Percentiles rank a stretch among this genome's conserved stretches.
Conservation (phyloP, 805 yeast genomes). For the Brettanomyces nanus region DNA sequence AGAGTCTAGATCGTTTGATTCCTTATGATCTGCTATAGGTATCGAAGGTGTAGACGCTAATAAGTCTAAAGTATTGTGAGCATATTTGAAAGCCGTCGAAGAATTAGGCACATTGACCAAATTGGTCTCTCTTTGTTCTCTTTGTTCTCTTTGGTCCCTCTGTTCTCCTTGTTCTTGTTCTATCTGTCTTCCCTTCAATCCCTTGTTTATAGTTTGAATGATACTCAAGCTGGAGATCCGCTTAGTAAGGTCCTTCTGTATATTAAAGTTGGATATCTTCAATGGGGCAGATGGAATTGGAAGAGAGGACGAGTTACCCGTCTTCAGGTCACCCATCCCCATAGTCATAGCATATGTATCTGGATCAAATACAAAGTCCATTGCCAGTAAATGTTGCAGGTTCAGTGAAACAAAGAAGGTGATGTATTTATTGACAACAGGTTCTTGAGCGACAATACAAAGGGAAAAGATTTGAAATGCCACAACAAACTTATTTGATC, state of each 20-base stretch:
- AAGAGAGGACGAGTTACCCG: slow-evolving; percentile 1
- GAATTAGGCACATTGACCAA: slow-evolving; percentile 3
- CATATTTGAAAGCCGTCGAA: slow-evolving; percentile 38
- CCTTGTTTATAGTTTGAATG: slow-evolving; percentile 19
- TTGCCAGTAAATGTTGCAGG: too few relatives aligned
- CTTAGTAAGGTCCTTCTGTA: slow-evolving; percentile 28
- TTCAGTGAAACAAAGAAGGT: too few relatives aligned
- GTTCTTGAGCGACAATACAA: too few relatives aligned
- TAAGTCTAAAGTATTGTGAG: slow-evolving; percentile 35
- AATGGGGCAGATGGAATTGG: slow-evolving; percentile 35
- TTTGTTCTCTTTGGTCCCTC: slow-evolving; percentile 3
- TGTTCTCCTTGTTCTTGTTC: neutral
- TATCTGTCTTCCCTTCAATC: slow-evolving; percentile 1
- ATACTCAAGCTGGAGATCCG: slow-evolving; percentile 28
- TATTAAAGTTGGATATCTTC: slow-evolving; percentile 28
- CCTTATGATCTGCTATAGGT: slow-evolving; percentile 3
- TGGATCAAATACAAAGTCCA: slow-evolving; percentile 25
- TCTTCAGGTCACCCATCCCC: neutral
- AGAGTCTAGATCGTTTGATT: slow-evolving; percentile 7
- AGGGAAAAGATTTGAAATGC: too few relatives aligned
- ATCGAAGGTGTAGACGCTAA: slow-evolving; percentile 11
- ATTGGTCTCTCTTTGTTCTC: slow-evolving; percentile 4
- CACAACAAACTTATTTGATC: too few relatives aligned
- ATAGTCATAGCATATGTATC: slow-evolving; percentile 8
- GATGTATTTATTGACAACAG: too few relatives aligned